Conservation (phyloP, 73 alveolate genomes). For the Stentor roeselii region DNA sequence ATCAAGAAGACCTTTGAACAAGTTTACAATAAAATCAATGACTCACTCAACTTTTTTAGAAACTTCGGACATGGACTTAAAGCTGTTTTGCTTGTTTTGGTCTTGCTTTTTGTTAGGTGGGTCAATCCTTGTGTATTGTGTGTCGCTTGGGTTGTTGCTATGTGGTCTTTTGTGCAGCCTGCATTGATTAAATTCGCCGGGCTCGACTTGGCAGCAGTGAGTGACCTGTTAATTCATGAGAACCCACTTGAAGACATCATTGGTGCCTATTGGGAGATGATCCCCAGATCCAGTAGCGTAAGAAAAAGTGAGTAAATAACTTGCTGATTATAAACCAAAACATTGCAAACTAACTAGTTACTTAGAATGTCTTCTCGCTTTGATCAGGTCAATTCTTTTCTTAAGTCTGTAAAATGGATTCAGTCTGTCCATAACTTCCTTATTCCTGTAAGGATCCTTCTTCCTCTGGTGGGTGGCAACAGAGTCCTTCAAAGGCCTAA, state of each 20-base stretch:
- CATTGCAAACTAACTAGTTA: no score
- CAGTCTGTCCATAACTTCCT: slow-evolving; percentile 39
- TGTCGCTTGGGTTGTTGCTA: not conserved
- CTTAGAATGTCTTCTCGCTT: not conserved
- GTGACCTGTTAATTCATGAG: not conserved
- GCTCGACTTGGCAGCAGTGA: not conserved
- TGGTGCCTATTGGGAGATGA: not conserved
- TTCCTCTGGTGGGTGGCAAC: slow-evolving; percentile 35
- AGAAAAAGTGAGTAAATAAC: not conserved
- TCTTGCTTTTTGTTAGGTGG: not conserved
- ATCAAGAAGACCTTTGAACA: not conserved
- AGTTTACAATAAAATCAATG: not conserved
- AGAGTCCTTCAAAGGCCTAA: slow-evolving; percentile 26
- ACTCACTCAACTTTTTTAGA: not conserved
- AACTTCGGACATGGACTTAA: not conserved
- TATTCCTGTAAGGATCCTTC: slow-evolving; percentile 44
- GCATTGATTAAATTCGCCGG: not conserved
- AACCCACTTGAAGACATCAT: not conserved
- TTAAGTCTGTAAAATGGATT: slow-evolving; percentile 35
- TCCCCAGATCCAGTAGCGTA: not conserved
- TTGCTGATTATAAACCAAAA: no score
- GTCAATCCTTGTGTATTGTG: no score
- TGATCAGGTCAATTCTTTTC: slow-evolving; percentile 12
- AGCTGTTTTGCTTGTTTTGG: not conserved
- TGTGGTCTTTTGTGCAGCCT: not conserved